These are phyloP conservation scores for Pilasporangium apinafurcum DNA, from an alignment of 352 stramenopile species.

Conservation along the genomic window DNA sequence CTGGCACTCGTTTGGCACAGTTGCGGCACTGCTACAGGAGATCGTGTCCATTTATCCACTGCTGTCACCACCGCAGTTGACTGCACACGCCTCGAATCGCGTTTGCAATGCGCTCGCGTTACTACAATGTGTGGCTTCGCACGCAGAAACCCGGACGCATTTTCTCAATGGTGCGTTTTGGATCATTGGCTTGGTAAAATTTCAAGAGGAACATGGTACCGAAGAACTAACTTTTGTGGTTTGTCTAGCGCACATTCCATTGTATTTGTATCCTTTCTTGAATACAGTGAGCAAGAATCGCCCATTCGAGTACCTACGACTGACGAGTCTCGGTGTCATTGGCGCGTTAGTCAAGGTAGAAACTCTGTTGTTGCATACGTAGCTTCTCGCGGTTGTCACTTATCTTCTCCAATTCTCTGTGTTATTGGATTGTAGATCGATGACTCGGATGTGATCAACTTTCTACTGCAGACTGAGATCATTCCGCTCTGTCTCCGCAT, in stretches of 20 bases:
- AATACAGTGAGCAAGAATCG: conserved; percentile 98
- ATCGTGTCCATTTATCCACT: conserved; percentile 99
- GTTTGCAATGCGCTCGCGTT: conserved; percentile 98
- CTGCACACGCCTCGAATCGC: conserved; percentile 95
- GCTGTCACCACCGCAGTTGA: conserved; percentile 95
- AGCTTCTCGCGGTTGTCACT: not conserved
- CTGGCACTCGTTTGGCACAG: conserved; percentile 97
- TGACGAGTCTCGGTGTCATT: conserved; percentile 98
- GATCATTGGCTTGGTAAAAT: not conserved
- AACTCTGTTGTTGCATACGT: not conserved
- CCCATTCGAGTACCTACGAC: conserved; percentile 98
- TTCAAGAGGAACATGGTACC: not conserved
- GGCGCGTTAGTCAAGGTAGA: conserved; percentile 96
- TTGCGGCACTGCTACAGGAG: conserved; percentile 96
- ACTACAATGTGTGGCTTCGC: conserved; percentile 97
- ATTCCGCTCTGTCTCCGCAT: conserved; percentile 98
- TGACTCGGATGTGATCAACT: conserved; percentile 98
- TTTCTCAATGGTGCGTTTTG: conserved; percentile 89
- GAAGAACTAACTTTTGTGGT: not conserved
- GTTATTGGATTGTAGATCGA: conserved; percentile 78
- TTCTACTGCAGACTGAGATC: conserved; percentile 99
- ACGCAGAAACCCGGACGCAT: conserved; percentile 94
- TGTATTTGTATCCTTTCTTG: conserved; percentile 99
- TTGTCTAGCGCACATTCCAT: conserved; percentile 89
- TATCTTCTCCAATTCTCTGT: too few species aligned